Percentiles rank a stretch among this genome's conserved stretches.
Evolutionary conservation across 1,139 yeast species (phyloP).

Genomic region (Kazachstania sp.): DNA sequence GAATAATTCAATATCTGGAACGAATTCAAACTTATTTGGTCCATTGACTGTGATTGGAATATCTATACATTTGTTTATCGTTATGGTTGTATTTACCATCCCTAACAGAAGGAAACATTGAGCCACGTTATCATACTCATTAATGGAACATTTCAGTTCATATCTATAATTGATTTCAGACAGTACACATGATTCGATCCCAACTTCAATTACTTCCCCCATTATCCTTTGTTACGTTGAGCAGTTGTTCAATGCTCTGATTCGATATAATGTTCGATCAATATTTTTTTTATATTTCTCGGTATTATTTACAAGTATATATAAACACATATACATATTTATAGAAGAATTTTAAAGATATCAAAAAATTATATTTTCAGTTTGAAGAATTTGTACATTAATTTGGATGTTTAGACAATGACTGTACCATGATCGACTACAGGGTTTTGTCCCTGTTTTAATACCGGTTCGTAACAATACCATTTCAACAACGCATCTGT

Average conservation of each 20-base stretch:
- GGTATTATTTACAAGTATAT: slow-evolving; percentile 5
- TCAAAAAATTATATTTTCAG: too few relatives aligned
- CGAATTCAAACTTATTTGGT: slow-evolving; percentile 4
- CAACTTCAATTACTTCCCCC: neutral
- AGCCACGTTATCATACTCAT: slow-evolving; percentile 5
- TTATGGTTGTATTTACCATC: slow-evolving; percentile 5
- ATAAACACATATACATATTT: neutral
- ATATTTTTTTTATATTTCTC: neutral
- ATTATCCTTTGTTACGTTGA: too few relatives aligned
- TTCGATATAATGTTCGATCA: neutral
- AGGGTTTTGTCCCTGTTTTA: slow-evolving; percentile 29
- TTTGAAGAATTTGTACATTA: neutral
- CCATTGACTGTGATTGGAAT: neutral
- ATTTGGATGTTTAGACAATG: slow-evolving; percentile 28
- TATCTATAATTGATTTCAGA: slow-evolving; percentile 15
- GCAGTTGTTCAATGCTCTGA: too few relatives aligned
- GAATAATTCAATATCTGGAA: slow-evolving; percentile 8
- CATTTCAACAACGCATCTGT: slow-evolving; percentile 86
- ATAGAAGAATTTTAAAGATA: neutral
- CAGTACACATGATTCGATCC: slow-evolving; percentile 3
- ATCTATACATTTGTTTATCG: neutral
- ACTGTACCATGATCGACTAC: slow-evolving; percentile 39
- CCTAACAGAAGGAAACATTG: slow-evolving; percentile 16
- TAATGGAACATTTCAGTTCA: slow-evolving; percentile 6
- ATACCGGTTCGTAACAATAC: slow-evolving; percentile 80